A percentile compares a stretch with the other conserved stretches of the same genome.
Evolutionary conservation across 2,329 filamentous ascomycete species (phyloP).

Genomic region (Cytospora paraplurivora): DNA sequence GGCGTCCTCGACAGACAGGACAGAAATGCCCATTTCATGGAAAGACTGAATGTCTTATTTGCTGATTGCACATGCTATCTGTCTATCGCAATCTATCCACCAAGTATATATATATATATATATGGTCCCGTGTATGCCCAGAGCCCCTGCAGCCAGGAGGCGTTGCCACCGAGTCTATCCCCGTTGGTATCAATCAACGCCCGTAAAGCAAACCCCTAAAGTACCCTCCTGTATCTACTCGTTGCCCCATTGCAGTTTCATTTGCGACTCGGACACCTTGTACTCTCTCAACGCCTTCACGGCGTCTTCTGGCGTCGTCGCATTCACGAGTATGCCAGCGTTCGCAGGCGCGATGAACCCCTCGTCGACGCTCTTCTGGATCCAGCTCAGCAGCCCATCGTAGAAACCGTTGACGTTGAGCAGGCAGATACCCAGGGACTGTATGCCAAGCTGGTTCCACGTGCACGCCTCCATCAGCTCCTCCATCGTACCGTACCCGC

Average conservation of each 20-base stretch:
- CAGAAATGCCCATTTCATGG: not conserved
- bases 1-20: conserved; percentile 6
- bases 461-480: conserved; percentile 90
- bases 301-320: conserved; percentile 70
- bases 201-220: not conserved
- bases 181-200: conserved; percentile 19
- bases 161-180: not conserved
- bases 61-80: not conserved
- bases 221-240: conserved; percentile 46
- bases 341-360: conserved; percentile 77
- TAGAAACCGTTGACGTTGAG: conserved; percentile 91
- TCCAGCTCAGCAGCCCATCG: conserved; percentile 83
- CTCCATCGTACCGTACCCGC: conserved; percentile 93
- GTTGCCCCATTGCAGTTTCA: conserved; percentile 79
- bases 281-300: conserved; percentile 73
- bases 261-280: conserved; percentile 71
- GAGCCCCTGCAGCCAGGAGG: not conserved
- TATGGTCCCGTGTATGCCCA: not conserved
- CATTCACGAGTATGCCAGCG: conserved; percentile 76
- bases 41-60: not conserved
- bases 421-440: conserved; percentile 75
- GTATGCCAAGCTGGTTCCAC: conserved; percentile 97
- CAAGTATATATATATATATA: not conserved
- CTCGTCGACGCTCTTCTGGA: conserved; percentile 70
- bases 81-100: conserved; percentile 25